Percentiles rank a stretch among this genome's conserved stretches.
phyloP scores from a whole-genome alignment of 2,329 filamentous ascomycete species.

The Lachnellula arida region DNA sequence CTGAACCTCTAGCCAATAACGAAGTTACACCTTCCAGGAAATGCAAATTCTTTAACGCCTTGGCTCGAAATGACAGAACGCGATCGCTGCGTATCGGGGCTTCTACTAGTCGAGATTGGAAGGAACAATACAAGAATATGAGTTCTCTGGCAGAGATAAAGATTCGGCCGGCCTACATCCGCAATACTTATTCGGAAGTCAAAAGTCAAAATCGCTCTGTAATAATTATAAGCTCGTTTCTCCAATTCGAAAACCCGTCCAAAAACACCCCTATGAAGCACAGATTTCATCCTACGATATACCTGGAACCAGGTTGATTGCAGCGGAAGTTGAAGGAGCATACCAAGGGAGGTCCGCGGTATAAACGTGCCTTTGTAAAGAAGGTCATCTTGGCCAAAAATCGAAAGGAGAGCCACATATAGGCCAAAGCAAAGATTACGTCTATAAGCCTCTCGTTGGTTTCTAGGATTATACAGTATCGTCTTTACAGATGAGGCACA shows the following conservation, averaged over 20 bases:
- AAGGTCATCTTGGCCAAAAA: not conserved
- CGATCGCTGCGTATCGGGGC: not conserved
- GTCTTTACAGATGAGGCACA: slow-evolving; percentile 8
- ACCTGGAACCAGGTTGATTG: not conserved
- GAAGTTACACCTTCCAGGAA: slow-evolving; percentile 5
- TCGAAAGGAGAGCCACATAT: not conserved
- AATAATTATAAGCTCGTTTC: not conserved
- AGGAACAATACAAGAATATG: not conserved
- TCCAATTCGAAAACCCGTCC: slow-evolving; percentile 1
- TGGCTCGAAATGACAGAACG: not conserved
- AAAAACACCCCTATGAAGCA: not conserved
- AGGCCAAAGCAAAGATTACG: not conserved
- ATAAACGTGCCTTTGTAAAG: slow-evolving; percentile 1
- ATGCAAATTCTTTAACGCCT: not conserved
- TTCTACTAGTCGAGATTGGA: not conserved
- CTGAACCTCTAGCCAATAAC: not conserved
- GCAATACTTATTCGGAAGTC: not conserved
- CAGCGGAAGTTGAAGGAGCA: not conserved
- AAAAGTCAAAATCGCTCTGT: not conserved
- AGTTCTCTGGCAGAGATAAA: not conserved
- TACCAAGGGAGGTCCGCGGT: not conserved
- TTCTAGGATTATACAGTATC: slow-evolving; percentile 5
- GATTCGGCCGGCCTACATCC: not conserved
- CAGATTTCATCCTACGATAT: not conserved
- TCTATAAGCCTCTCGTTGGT: not conserved